Evolutionary conservation across 1,284 basidiomycete genomes (phyloP).

Genomic region (Moniliella sp.): DNA sequence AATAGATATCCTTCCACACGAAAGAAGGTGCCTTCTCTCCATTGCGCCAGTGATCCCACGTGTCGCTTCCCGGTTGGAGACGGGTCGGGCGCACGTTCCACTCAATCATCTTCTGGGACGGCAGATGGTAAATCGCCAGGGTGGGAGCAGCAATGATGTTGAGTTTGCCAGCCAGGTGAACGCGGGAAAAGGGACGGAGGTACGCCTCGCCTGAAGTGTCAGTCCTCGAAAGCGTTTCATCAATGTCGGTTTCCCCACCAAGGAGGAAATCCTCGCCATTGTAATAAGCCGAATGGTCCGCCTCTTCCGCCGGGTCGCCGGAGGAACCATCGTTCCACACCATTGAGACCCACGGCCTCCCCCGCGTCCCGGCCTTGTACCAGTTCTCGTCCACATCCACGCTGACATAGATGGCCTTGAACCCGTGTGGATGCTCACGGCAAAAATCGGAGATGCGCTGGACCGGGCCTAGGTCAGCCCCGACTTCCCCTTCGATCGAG

Average conservation of each 20-base stretch:
- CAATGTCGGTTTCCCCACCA: constrained; percentile 32
- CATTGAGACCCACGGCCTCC: constrained; percentile 30
- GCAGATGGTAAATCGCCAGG: constrained; percentile 31
- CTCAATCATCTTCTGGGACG: constrained; percentile 21
- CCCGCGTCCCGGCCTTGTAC: constrained; percentile 25
- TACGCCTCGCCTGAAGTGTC: constrained; percentile 28
- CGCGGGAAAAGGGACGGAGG: constrained; percentile 33
- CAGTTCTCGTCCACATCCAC: constrained; percentile 29
- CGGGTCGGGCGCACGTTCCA: constrained; percentile 21
- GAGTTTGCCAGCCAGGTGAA: constrained; percentile 33
- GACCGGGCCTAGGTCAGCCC: constrained; percentile 3
- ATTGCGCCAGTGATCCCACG: constrained; percentile 24
- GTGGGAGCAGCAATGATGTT: constrained; percentile 32
- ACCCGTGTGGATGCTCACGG: constrained; percentile 22
- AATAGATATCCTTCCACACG: constrained; percentile 10
- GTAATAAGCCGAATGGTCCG: constrained; percentile 5
- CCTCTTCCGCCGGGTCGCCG: not conserved
- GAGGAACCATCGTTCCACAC: constrained; percentile 35
- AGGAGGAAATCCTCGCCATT: constrained; percentile 33
- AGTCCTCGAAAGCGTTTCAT: constrained; percentile 15
- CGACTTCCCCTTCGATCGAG: constrained; percentile 4
- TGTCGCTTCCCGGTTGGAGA: constrained; percentile 8
- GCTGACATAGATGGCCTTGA: constrained; percentile 33
- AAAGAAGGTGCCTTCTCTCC: constrained; percentile 18
- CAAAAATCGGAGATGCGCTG: constrained; percentile 22